phyloP scores from a whole-genome alignment of 768 basidiomycete genomes.

The Mrakia frigida region DNA sequence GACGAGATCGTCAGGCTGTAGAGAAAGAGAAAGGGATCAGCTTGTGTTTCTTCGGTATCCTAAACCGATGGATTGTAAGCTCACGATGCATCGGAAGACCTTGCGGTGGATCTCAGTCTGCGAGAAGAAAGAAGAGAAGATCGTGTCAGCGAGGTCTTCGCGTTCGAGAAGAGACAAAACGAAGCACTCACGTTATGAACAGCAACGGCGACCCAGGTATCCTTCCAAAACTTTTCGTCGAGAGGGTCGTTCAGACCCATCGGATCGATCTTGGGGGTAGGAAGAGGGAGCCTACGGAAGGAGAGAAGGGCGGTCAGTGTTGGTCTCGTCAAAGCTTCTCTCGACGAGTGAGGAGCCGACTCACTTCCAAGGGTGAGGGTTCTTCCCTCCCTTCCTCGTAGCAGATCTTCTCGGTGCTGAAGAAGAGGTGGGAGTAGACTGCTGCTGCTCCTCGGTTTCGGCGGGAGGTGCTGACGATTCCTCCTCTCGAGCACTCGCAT shows the following conservation, averaged over 20 bases:
- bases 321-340: too few species aligned
- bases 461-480: not conserved
- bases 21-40: not conserved
- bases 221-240: slow-evolving; percentile 78
- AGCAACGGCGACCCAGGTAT: slow-evolving; percentile 80
- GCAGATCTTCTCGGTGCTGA: not conserved
- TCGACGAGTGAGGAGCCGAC: not conserved
- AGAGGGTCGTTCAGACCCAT: slow-evolving; percentile 85
- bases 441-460: not conserved
- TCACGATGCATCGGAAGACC: slow-evolving; percentile 75
- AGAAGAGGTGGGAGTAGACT: not conserved
- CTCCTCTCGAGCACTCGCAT: not conserved
- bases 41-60: not conserved
- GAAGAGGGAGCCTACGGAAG: slow-evolving; percentile 50
- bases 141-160: not conserved
- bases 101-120: slow-evolving; percentile 94
- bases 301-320: not conserved
- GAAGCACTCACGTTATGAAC: slow-evolving; percentile 69
- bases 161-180: not conserved
- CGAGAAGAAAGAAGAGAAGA: not conserved
- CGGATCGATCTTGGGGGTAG: slow-evolving; percentile 66
- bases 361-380: slow-evolving; percentile 27
- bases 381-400: not conserved
- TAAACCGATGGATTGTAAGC: not conserved
- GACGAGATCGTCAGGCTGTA: slow-evolving; percentile 75